These are phyloP conservation scores for Tuber calosporum DNA, from an alignment of 495 filamentous ascomycete genomes.

Conservation along the genomic window DNA sequence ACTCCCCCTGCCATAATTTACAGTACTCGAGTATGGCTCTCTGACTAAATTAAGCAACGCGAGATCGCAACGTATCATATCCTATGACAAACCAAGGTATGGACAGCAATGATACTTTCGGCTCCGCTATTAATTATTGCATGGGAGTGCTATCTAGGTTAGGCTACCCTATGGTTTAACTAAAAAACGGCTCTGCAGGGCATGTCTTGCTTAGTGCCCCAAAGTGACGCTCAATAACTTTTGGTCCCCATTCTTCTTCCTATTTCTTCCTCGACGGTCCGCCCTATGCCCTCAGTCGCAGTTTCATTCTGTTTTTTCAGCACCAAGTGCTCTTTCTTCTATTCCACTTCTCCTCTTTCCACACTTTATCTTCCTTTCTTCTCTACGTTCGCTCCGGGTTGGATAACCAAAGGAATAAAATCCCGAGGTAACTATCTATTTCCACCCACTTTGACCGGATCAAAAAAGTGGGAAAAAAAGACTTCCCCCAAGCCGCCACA, in stretches of 20 bases:
- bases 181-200: background rate
- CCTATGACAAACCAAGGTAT: background rate
- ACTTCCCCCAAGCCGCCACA: background rate
- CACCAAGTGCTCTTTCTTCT: background rate
- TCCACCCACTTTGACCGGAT: background rate
- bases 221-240: background rate
- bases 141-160: background rate
- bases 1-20: background rate
- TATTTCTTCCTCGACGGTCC: background rate
- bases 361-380: background rate
- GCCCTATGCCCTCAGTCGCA: background rate
- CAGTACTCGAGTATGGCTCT: too few species aligned
- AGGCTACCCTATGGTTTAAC: background rate
- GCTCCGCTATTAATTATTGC: background rate
- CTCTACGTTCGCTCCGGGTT: background rate
- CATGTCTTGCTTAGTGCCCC: background rate
- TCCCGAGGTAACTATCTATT: background rate
- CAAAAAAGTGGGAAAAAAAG: background rate
- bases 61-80: background rate
- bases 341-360: background rate
- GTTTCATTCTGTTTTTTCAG: background rate
- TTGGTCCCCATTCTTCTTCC: background rate
- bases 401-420: background rate
- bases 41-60: conserved; percentile 3
- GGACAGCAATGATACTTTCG: background rate